Evolutionary conservation across 2,329 filamentous ascomycete genomes (phyloP), one percentile per base, ranked within the genome.

Genomic region (Venturia nashicola): DNA sequence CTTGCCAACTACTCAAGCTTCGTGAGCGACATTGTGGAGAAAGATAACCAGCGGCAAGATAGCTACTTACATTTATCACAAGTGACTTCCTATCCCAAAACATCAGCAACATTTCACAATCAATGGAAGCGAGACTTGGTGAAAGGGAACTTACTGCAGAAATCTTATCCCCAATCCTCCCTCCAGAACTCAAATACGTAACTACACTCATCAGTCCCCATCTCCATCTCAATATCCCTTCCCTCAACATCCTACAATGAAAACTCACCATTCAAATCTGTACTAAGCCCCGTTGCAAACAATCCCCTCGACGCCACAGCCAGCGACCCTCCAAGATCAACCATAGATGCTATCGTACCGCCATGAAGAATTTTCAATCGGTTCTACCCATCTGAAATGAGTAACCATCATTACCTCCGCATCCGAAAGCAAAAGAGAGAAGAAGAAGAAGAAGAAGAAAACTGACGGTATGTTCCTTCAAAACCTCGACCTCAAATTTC

Each of bases 301-400:
- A 88, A 77, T 0, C 86, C 85, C 42, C 81, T 77, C 0, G 85
- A 87, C 7, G 85, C 86, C 48, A 88, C 83, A 9, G 85, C 85
- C 11, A 88, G 75, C 18, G 83, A 86, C 27, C 86, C 86, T 5
- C 86, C 85, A 0, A 87, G 80, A 68, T 88, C 85, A 59, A 86
- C 84, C 82, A 92, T 86, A 71, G 86, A 89, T 3, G 89, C 89
- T 36, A 93, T 86, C 0, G 89, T 90, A 4, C 89, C 89, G 20
- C 89, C 89, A 69, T 93, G 89, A 36, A 92, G 81, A 43, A 87
- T 91, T 62, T 85, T 82, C 0, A 93, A 78, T 1, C 89, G 86
- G 71, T 93, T 93, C 87, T 91, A 27, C 3, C 40, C 16, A 46
- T 44, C 20, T 42, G 8, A 2, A 14, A 42, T 42, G 1, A 42